Evolutionary conservation across 108 stramenopile genomes (phyloP), one percentile per base, ranked within the genome.

Genomic region (Skeletonema marinoi): DNA sequence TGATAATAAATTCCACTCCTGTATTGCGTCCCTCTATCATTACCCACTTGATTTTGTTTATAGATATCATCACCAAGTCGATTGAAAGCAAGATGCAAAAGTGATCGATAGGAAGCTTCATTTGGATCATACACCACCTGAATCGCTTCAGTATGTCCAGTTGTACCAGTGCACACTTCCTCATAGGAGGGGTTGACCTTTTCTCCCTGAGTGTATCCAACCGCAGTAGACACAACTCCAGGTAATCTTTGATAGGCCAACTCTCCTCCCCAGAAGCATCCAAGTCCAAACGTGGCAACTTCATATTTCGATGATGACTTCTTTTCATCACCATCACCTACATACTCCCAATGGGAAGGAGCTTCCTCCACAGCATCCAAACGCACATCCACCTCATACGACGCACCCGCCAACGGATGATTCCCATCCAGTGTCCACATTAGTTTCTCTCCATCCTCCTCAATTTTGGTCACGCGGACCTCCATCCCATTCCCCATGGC

Each of bases 121-220:
- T 51, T 62, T 7, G 93, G 78, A 64, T 98, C 94, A 71, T 85
- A 98, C 3, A 90, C 87, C 17, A 98, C 87, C 66, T 90, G 82
- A 0, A 98, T 87, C 30, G 96, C 96, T 81, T 98, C 98, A 3
- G 96, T 92, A 66, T 98, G 97, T 21, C 92, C 90, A 16, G 95
- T 94, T 9, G 60, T 77, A 4, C 93, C 97, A 17, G 82, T 62
- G 74, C 90, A 92, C 0, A 97, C 95, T 54, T 93, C 86, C 64
- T 92, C 74, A 74, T 93, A 93, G 39, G 97, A 87, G 32, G 96
- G 96, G 62, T 92, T 60, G 19, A 71, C 32, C 17, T 25, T 67
- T 36, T 80, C 63, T 3, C 97, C 97, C 66, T 90, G 89, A 10
- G 90, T 90, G 69, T 97, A 97, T 13, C 96, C 97, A 33, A 95